Evolutionary conservation across 306 rosid species (phyloP), one percentile per base, ranked within the genome.

Genomic region (Pyrus bretschneideri): DNA sequence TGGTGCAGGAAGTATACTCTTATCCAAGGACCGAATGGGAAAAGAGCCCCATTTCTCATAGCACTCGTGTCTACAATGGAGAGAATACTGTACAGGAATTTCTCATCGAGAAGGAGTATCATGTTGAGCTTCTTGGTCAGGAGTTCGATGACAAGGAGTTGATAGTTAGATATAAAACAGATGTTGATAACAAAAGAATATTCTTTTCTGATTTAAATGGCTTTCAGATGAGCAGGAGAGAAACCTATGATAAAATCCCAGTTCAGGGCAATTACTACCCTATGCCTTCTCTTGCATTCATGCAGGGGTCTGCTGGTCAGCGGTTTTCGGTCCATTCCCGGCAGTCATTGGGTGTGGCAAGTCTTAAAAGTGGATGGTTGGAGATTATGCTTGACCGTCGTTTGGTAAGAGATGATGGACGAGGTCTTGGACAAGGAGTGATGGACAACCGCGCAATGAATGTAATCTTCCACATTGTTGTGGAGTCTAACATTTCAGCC

Each of bases 311-410:
- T 44, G 69, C 88, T 70, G 96, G 99, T n/a, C 91, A 27, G 74
- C 86, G 99, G 70, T 92, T 90, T 83, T 92, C 99, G 70, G 93
- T 92, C 45, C 97, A 92, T 81, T 88, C 97, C 65, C 83, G 92
- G 79, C 99, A 95, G 78, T 87, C 97, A 2, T 84, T 95, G 86
- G 99, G 97, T 59, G 97, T 86, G 46, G 97, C 99, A 60, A 92
- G 97, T 86, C 97, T 95, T 77, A 81, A 88, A 86, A 84, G 80
- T 66, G 99, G 99, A 80, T 88, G 97, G 93, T 83, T 95, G 69
- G 99, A 95, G 92, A 87, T 95, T 66, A 95, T 95, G 99, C 97
- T 95, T 55, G 99, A 95, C 69, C 97, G 99, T 14, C 95, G 99
- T 33, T 71, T 95, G 89, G 57, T 77, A n/a, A 89, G 85, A 70